Evolutionary conservation across 2,329 filamentous ascomycete species (phyloP).

Genomic region (Lecanosticta acicola): DNA sequence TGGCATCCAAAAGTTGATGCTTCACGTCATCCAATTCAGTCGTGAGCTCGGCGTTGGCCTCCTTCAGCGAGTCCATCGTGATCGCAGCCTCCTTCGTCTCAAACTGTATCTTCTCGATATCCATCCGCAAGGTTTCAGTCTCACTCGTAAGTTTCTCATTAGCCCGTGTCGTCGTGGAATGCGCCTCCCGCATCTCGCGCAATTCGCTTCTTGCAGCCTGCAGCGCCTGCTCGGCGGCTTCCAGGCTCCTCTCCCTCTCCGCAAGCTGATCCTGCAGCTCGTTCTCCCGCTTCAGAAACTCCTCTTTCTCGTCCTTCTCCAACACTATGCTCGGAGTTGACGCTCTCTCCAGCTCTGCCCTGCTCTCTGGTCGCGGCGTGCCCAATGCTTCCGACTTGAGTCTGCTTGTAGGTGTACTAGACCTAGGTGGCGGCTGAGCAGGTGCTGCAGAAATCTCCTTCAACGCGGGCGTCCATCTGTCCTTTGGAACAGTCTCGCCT

Average conservation of each 20-base stretch:
- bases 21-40: constrained; percentile 90
- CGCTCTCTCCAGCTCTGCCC: constrained; percentile 68
- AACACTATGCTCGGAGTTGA: constrained; percentile 81
- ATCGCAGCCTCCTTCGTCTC: constrained; percentile 96
- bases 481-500: constrained; percentile 82
- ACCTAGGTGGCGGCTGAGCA: constrained; percentile 45
- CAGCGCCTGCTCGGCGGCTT: constrained; percentile 71
- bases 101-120: constrained; percentile 89
- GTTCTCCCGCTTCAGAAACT: constrained; percentile 91
- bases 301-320: constrained; percentile 94
- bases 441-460: constrained; percentile 38
- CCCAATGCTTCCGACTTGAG: constrained; percentile 46
- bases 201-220: constrained; percentile 83
- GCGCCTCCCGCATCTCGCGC: constrained; percentile 75
- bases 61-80: constrained; percentile 95
- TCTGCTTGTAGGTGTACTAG: constrained; percentile 57
- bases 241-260: constrained; percentile 80
- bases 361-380: constrained; percentile 54
- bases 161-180: constrained; percentile 75
- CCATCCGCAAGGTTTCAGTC: constrained; percentile 92
- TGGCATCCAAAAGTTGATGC: constrained; percentile 89
- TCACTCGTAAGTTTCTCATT: constrained; percentile 83
- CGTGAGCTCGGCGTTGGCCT: constrained; percentile 90
- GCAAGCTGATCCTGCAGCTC: constrained; percentile 94
- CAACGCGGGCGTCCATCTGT: constrained; percentile 72